Evolutionary conservation across 306 rosid species (phyloP).

Genomic region (Erythrophleum fordii): DNA sequence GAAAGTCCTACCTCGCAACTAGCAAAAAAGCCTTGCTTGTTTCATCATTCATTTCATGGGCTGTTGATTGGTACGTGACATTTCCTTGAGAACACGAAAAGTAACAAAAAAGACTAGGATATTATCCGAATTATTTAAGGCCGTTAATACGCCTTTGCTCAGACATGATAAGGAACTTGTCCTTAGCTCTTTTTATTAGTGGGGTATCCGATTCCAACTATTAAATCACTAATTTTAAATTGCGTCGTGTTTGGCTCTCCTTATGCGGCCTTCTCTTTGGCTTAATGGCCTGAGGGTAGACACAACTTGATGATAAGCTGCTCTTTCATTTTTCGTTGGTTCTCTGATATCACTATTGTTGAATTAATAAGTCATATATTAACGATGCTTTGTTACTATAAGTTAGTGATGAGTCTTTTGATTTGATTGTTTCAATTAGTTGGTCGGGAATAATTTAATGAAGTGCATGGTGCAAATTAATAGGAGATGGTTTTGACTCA

Average conservation of each 20-base stretch:
- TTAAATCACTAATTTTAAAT: not conserved
- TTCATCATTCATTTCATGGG: slow-evolving; percentile 16
- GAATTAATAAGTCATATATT: too few species aligned
- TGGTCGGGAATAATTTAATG: too few species aligned
- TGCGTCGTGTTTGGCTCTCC: not conserved
- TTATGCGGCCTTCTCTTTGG: not conserved
- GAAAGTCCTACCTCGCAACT: slow-evolving; percentile 35
- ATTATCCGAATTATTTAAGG: slow-evolving; percentile 35
- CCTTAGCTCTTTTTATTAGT: slow-evolving; percentile 32
- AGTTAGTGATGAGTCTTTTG: too few species aligned
- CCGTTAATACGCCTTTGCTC: slow-evolving; percentile 20
- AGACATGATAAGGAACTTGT: slow-evolving; percentile 37
- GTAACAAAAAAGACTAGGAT: slow-evolving; percentile 22
- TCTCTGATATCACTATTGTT: too few species aligned
- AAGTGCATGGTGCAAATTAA: too few species aligned
- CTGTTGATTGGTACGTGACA: slow-evolving; percentile 28
- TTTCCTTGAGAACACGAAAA: slow-evolving; percentile 38
- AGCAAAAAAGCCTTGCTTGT: slow-evolving; percentile 30
- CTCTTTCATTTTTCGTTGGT: not conserved
- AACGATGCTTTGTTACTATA: too few species aligned
- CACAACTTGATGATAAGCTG: too few species aligned
- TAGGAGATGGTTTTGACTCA: too few species aligned
- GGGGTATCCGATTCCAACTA: slow-evolving; percentile 51
- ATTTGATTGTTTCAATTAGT: too few species aligned
- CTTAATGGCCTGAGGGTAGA: too few species aligned